These are phyloP conservation scores for Suillus plorans DNA, from an alignment of 768 basidiomycete species.

Conservation along the genomic window DNA sequence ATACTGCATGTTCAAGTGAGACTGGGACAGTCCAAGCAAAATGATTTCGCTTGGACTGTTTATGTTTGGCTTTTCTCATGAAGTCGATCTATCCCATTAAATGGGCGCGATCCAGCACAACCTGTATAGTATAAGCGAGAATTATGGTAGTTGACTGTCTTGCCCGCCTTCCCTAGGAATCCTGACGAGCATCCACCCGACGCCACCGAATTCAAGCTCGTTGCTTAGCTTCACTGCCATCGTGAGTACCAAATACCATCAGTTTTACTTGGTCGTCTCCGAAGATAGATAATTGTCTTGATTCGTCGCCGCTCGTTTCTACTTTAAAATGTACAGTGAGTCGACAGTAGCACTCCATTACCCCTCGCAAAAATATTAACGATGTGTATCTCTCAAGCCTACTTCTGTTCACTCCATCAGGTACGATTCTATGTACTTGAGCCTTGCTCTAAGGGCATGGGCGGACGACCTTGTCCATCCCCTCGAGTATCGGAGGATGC, in stretches of 20 bases:
- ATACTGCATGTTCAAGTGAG: not conserved
- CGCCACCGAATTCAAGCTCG: not conserved
- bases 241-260: not conserved
- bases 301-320: not conserved
- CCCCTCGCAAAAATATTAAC: not conserved
- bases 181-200: not conserved
- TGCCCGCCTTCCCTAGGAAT: not conserved
- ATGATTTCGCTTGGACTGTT: not conserved
- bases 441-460: not conserved
- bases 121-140: not conserved
- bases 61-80: not conserved
- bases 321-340: not conserved
- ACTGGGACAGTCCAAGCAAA: not conserved
- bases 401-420: conserved; percentile 10
- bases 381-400: conserved; percentile 2
- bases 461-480: not conserved
- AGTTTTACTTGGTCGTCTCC: not conserved
- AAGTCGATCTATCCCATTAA: not conserved
- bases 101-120: not conserved
- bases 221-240: not conserved
- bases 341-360: not conserved
- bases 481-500: not conserved
- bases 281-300: not conserved
- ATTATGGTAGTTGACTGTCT: not conserved
- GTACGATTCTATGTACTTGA: not conserved